These are phyloP conservation scores for Podosphaera xanthii DNA, from an alignment of 2,329 filamentous ascomycete species.

Conservation along the genomic window DNA sequence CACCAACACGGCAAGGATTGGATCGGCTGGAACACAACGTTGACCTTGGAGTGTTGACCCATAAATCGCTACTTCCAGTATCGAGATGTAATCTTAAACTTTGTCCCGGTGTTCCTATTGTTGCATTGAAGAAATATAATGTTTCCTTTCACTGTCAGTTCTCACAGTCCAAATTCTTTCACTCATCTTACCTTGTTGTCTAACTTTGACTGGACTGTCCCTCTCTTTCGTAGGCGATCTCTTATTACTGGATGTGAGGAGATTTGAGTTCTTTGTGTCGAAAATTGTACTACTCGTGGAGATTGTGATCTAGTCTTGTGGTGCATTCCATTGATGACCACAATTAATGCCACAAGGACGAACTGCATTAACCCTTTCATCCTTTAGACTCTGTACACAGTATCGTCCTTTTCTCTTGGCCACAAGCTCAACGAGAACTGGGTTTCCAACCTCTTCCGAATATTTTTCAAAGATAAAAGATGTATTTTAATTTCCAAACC, in stretches of 20 bases:
- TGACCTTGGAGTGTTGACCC: constrained; percentile 45
- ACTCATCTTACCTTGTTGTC: constrained; percentile 29
- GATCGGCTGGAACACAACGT: constrained; percentile 27
- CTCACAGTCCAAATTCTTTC: background rate
- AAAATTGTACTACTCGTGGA: constrained; percentile 14
- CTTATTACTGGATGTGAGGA: constrained; percentile 11
- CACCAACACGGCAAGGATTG: constrained; percentile 33
- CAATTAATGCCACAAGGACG: constrained; percentile 11
- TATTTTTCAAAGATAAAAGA: background rate
- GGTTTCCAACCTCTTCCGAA: background rate
- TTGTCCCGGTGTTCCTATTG: constrained; percentile 38
- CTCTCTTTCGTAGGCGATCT: constrained; percentile 21
- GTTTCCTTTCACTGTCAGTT: constrained; percentile 24
- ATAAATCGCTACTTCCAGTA: constrained; percentile 46
- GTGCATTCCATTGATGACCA: constrained; percentile 11
- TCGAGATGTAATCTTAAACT: constrained; percentile 35
- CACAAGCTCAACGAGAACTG: background rate
- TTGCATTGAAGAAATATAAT: constrained; percentile 39
- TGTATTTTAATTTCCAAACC: background rate
- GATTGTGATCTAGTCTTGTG: constrained; percentile 12
- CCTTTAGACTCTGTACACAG: background rate
- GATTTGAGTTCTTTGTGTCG: constrained; percentile 9
- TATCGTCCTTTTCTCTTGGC: background rate
- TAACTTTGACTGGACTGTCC: constrained; percentile 23
- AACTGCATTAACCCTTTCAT: constrained; percentile 13